phyloP scores from a whole-genome alignment of 805 yeast genomes.

The Suhomyces prunicola region DNA sequence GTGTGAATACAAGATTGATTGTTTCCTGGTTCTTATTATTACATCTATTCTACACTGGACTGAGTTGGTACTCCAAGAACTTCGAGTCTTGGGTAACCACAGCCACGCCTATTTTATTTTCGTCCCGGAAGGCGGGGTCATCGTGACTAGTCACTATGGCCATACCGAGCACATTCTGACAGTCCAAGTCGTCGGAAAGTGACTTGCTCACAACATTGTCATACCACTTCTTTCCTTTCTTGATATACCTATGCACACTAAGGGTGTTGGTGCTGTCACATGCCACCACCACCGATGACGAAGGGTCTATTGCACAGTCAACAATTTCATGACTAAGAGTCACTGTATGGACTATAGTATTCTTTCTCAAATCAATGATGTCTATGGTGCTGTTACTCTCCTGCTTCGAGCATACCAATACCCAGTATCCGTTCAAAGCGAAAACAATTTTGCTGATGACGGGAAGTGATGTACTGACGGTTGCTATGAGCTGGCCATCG shows the following conservation, averaged over 20 bases:
- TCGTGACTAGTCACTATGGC: constrained; percentile 2
- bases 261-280: constrained; percentile 15
- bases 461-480: constrained; percentile 21
- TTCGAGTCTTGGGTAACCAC: constrained; percentile 2
- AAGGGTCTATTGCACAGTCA: constrained; percentile 33
- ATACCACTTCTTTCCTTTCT: constrained; percentile 39
- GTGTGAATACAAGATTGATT: too few species aligned
- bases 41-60: background rate
- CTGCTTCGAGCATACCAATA: constrained; percentile 32
- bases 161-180: constrained; percentile 1
- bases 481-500: constrained; percentile 33
- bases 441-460: constrained; percentile 40
- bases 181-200: background rate
- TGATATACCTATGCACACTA: constrained; percentile 33
- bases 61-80: constrained; percentile 4
- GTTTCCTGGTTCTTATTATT: background rate
- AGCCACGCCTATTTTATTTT: constrained; percentile 7
- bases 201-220: constrained; percentile 4
- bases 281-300: constrained; percentile 31
- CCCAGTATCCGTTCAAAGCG: constrained; percentile 66
- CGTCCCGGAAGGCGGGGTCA: constrained; percentile 6
- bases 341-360: constrained; percentile 22
- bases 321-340: constrained; percentile 16
- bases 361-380: constrained; percentile 51
- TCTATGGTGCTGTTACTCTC: constrained; percentile 26